A percentile compares a stretch with the other conserved stretches of the same genome.
These are phyloP conservation scores for Cercospora sojina DNA, from an alignment of 2,329 filamentous ascomycete species.

Conservation along the genomic window DNA sequence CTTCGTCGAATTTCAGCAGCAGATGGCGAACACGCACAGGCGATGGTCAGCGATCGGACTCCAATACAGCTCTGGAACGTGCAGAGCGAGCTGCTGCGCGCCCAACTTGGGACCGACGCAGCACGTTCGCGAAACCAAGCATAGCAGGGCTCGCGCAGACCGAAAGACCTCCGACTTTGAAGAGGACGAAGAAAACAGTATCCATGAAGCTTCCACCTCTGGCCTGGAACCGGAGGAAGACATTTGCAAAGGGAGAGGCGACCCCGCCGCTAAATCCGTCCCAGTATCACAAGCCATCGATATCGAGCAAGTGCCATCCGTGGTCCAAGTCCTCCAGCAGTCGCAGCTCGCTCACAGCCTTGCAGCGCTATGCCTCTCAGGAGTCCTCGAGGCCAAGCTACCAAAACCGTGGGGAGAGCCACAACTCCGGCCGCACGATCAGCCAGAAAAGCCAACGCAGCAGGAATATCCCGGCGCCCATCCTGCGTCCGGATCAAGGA, in stretches of 20 bases:
- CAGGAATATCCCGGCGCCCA: neutral
- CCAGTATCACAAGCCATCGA: conserved; percentile 5
- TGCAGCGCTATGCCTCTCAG: neutral
- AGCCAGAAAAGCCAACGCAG: neutral
- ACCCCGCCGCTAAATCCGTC: neutral
- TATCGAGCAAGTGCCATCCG: conserved; percentile 3
- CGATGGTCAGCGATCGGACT: neutral
- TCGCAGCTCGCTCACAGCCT: neutral
- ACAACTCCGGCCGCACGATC: neutral
- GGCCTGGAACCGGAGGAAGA: conserved; percentile 18
- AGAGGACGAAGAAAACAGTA: neutral
- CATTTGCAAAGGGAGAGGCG: conserved; percentile 8
- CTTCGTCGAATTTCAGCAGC: neutral
- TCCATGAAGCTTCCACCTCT: conserved; percentile 8
- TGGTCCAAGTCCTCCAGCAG: conserved; percentile 8
- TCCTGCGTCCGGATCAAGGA: conserved; percentile 16
- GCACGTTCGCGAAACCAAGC: conserved; percentile 16
- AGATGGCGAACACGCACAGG: neutral
- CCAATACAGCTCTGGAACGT: neutral
- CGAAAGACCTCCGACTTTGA: neutral
- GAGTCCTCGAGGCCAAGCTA: neutral
- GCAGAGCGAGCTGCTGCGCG: neutral
- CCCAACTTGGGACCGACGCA: conserved; percentile 14
- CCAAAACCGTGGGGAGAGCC: neutral
- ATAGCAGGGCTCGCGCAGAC: neutral